phyloP scores from a whole-genome alignment of 495 filamentous ascomycete genomes.

The Penicillium odoratum region DNA sequence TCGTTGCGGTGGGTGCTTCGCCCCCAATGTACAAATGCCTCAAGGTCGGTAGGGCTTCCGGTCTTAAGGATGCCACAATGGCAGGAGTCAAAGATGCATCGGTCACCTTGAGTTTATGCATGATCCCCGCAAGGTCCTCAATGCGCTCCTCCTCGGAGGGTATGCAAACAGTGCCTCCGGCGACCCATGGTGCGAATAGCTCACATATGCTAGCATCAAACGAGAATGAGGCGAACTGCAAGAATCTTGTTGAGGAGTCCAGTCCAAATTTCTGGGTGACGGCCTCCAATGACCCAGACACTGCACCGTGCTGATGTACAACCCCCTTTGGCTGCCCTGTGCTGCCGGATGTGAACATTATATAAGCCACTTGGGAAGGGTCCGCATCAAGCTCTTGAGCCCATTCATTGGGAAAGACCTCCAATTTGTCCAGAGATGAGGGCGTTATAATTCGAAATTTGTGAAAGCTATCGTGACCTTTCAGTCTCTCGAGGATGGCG shows the following conservation, averaged over 20 bases:
- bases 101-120: background rate
- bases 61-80: background rate
- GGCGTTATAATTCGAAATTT: background rate
- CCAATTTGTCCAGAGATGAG: background rate
- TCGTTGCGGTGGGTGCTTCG: background rate
- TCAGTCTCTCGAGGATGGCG: background rate
- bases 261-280: background rate
- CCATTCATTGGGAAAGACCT: background rate
- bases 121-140: background rate
- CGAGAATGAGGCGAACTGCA: conserved; percentile 1
- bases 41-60: background rate
- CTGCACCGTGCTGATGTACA: background rate
- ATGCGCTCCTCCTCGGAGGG: conserved; percentile 1
- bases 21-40: background rate
- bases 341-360: conserved; percentile 4
- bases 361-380: background rate
- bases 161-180: conserved; percentile 2
- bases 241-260: background rate
- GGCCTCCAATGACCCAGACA: background rate
- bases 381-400: background rate
- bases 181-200: background rate
- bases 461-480: background rate
- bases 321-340: conserved; percentile 8
- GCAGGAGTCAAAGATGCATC: background rate
- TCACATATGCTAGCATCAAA: conserved; percentile 1